Conservation (phyloP, 148 eudicot species). For the Cornus suecica region DNA sequence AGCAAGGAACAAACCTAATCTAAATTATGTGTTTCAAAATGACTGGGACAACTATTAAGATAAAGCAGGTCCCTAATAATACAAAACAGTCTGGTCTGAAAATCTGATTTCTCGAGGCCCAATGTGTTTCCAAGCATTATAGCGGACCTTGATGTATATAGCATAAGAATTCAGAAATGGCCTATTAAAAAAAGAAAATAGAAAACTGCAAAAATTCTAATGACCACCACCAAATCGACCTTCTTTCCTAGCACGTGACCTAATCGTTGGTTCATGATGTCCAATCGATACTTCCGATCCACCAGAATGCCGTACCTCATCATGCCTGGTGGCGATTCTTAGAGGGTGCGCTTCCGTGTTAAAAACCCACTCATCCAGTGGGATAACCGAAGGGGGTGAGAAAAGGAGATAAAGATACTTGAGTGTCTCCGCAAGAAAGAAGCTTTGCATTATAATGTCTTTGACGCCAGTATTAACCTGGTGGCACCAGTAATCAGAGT, state of each 20-base stretch:
- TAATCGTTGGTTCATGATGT: slow-evolving; percentile 36
- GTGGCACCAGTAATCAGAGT: slow-evolving; percentile 11
- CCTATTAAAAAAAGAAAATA: neutral
- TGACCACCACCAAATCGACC: slow-evolving; percentile 49
- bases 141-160: neutral
- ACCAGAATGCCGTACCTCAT: slow-evolving; percentile 19
- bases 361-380: slow-evolving; percentile 85
- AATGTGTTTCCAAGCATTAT: slow-evolving; percentile 1
- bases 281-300: slow-evolving; percentile 18
- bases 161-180: neutral
- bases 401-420: slow-evolving; percentile 82
- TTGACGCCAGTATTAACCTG: slow-evolving; percentile 82
- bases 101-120: neutral
- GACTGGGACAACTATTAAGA: neutral
- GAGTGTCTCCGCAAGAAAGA: slow-evolving; percentile 86
- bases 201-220: neutral
- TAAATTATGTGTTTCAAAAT: slow-evolving; percentile 12
- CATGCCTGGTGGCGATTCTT: slow-evolving; percentile 52
- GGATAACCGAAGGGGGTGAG: slow-evolving; percentile 72
- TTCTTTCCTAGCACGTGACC: slow-evolving; percentile 64
- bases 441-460: slow-evolving; percentile 96
- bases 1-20: neutral
- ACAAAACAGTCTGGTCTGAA: neutral
- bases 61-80: neutral
- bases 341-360: slow-evolving; percentile 93